Percentiles rank a stretch among this genome's conserved stretches.
These are phyloP conservation scores for Ampelocalamus luodianensis DNA, from an alignment of 176 grass and related monocot species.

Conservation along the genomic window DNA sequence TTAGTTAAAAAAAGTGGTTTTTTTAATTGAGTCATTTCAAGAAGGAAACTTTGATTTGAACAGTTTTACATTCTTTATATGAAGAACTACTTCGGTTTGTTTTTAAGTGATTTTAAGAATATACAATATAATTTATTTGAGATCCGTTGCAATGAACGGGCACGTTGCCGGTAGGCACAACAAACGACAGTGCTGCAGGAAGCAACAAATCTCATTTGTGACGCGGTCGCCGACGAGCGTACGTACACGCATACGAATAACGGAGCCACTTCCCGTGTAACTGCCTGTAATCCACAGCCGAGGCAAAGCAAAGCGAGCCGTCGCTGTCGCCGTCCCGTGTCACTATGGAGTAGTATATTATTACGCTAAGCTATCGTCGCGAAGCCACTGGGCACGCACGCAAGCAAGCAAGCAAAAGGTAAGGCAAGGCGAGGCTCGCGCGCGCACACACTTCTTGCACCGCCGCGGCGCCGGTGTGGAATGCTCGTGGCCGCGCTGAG, in stretches of 20 bases:
- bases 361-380: conserved; percentile 9
- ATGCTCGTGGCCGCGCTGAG: conserved; percentile 27
- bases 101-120: too few relatives aligned
- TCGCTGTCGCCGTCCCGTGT: conserved; percentile 34
- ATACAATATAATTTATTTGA: too few relatives aligned
- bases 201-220: conserved; percentile 30
- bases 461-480: background rate
- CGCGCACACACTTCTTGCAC: background rate
- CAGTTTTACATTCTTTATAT: too few relatives aligned
- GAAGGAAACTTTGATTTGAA: too few relatives aligned
- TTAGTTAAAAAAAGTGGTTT: too few relatives aligned
- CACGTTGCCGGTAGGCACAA: too few relatives aligned
- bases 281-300: background rate
- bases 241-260: conserved; percentile 4
- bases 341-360: conserved; percentile 28
- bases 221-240: background rate
- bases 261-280: background rate
- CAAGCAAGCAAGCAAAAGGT: background rate
- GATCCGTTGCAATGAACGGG: too few relatives aligned
- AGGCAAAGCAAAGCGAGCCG: conserved; percentile 29
- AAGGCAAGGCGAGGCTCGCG: background rate
- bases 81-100: too few relatives aligned
- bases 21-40: too few relatives aligned
- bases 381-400: background rate
- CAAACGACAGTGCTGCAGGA: background rate